Conservation (phyloP, 768 basidiomycete species). For the Dendrothele bispora region DNA sequence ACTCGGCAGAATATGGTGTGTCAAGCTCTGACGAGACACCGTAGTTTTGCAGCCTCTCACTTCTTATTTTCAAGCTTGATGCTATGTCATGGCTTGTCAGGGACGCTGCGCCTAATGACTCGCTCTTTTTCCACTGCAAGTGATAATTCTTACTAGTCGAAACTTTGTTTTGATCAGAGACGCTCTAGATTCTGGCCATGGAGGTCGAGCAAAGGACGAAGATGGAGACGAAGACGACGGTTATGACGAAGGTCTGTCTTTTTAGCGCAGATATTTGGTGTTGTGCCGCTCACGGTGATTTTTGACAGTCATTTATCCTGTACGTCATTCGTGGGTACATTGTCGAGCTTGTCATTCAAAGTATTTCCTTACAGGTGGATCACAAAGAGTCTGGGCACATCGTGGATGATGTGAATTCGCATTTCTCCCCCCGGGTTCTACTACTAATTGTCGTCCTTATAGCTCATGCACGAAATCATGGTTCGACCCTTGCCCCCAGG, state of each 20-base stretch:
- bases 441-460: conserved; percentile 5
- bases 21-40: too few species aligned
- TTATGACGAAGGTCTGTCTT: conserved; percentile 65
- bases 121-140: conserved; percentile 89
- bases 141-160: neutral
- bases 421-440: neutral
- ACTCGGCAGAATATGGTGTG: conserved; percentile 80
- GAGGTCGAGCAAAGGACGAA: conserved; percentile 82
- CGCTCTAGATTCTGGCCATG: conserved; percentile 82
- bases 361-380: conserved; percentile 36
- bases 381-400: conserved; percentile 68
- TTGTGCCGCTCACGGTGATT: neutral
- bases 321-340: conserved; percentile 37
- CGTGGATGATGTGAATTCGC: conserved; percentile 76
- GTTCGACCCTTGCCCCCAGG: conserved; percentile 79
- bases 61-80: conserved; percentile 43
- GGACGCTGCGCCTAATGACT: conserved; percentile 78
- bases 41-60: too few species aligned
- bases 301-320: conserved; percentile 77
- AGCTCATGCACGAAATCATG: conserved; percentile 80
- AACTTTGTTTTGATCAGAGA: neutral
- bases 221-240: conserved; percentile 88
- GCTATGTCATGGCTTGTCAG: conserved; percentile 94
- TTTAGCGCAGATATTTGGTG: neutral
- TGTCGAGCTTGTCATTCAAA: neutral